These are phyloP conservation scores for Xerocomellus chrysenteron DNA, from an alignment of 768 basidiomycete species.

Conservation along the genomic window DNA sequence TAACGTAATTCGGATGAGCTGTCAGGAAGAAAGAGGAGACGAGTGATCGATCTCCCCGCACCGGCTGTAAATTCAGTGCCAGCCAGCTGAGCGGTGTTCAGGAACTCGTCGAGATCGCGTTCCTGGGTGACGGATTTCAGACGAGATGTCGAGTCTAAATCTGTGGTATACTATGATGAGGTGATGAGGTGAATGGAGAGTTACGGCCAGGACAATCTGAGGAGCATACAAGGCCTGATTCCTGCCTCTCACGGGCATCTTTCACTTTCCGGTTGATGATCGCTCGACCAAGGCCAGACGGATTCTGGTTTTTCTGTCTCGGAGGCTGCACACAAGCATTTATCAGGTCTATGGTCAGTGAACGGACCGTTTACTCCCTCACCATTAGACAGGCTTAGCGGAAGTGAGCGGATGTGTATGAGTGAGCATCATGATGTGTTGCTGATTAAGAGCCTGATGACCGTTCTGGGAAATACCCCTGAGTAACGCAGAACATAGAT, in stretches of 20 bases:
- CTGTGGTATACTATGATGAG: constrained; percentile 60
- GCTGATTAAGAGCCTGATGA: constrained; percentile 11
- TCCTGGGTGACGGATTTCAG: constrained; percentile 96
- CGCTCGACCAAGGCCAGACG: constrained; percentile 87
- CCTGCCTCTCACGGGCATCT: constrained; percentile 33
- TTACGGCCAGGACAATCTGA: not conserved
- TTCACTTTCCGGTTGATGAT: constrained; percentile 86
- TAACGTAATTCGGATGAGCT: constrained; percentile 2
- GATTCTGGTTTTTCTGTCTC: constrained; percentile 60
- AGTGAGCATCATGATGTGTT: too few species aligned
- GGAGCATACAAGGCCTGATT: constrained; percentile 60
- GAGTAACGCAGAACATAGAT: not conserved
- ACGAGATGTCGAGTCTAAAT: constrained; percentile 62
- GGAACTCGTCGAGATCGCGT: constrained; percentile 90
- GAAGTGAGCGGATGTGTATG: not conserved
- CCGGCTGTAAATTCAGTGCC: constrained; percentile 96
- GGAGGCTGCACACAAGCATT: constrained; percentile 41
- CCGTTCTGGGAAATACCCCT: constrained; percentile 15
- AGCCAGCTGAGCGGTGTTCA: constrained; percentile 92
- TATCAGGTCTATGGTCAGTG: not conserved
- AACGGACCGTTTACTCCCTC: not conserved
- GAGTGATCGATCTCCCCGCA: constrained; percentile 34
- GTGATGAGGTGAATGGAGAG: constrained; percentile 26
- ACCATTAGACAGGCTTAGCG: constrained; percentile 13
- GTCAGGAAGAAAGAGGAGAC: not conserved